phyloP scores from a whole-genome alignment of 192 early-diverging fungal genomes.

The Polychytrium aggregatum region DNA sequence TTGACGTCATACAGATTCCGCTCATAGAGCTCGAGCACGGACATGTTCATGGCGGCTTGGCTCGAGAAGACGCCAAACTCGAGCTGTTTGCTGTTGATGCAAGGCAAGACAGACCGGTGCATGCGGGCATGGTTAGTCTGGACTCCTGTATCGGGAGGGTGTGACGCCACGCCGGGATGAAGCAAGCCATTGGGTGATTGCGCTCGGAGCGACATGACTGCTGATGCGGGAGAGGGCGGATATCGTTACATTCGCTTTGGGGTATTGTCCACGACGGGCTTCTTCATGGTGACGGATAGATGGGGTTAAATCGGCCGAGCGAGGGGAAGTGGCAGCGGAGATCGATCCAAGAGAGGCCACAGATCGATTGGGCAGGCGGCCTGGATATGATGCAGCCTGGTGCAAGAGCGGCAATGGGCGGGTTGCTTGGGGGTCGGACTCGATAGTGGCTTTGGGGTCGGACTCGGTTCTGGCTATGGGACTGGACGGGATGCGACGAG shows the following conservation, averaged over 20 bases:
- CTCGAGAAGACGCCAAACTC: conserved; percentile 91
- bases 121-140: neutral
- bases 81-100: conserved; percentile 53
- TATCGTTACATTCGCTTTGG: conserved; percentile 19
- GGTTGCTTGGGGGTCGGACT: too few relatives aligned
- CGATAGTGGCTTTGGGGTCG: too few relatives aligned
- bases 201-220: neutral
- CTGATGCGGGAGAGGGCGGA: neutral
- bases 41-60: conserved; percentile 75
- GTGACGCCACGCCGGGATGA: neutral
- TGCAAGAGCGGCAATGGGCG: too few relatives aligned
- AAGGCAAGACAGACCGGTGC: neutral
- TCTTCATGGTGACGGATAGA: conserved; percentile 18
- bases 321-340: too few relatives aligned
- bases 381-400: too few relatives aligned
- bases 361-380: too few relatives aligned
- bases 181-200: neutral
- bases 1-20: conserved; percentile 70
- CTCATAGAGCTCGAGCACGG: conserved; percentile 84
- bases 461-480: too few relatives aligned
- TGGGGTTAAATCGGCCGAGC: too few relatives aligned
- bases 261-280: conserved; percentile 21
- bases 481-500: too few relatives aligned
- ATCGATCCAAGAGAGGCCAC: too few relatives aligned
- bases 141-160: neutral